Percentiles rank a stretch among this genome's conserved stretches.
These are phyloP conservation scores for Cenchrus fungigraminus DNA, from an alignment of 176 grass and related monocot genomes.

Conservation along the genomic window DNA sequence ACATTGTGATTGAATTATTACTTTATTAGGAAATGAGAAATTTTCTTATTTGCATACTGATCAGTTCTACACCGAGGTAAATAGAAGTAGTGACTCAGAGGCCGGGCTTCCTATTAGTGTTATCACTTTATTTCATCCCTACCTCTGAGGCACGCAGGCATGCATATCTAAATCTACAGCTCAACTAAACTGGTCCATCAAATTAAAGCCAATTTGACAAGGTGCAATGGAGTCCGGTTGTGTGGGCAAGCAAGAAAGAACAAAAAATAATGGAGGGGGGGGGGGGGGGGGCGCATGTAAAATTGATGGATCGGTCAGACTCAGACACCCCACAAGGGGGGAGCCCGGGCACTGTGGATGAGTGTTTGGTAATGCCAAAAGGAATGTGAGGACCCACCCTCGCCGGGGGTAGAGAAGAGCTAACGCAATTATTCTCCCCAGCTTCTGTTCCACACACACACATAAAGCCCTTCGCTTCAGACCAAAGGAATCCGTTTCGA, in stretches of 20 bases:
- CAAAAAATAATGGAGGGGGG: slow-evolving; percentile 56
- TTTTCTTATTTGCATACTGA: too few relatives aligned
- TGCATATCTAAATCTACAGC: slow-evolving; percentile 39
- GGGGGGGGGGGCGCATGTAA: slow-evolving; percentile 38
- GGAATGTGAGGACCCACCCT: slow-evolving; percentile 48
- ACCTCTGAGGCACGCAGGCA: not conserved
- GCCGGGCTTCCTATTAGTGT: not conserved
- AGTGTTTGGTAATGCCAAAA: slow-evolving; percentile 54
- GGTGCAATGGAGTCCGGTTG: slow-evolving; percentile 43
- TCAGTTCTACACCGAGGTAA: too few relatives aligned
- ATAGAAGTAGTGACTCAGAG: not conserved
- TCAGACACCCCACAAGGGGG: slow-evolving; percentile 16
- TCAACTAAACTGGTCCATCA: slow-evolving; percentile 41
- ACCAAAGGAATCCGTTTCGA: slow-evolving; percentile 50
- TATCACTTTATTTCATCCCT: not conserved
- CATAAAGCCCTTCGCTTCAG: slow-evolving; percentile 38
- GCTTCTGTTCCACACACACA: slow-evolving; percentile 34
- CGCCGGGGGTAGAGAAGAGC: slow-evolving; percentile 28
- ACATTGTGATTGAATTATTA: too few relatives aligned
- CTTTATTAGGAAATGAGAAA: too few relatives aligned
- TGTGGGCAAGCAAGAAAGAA: slow-evolving; percentile 51
- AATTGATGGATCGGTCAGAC: slow-evolving; percentile 35
- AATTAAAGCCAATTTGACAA: slow-evolving; percentile 38
- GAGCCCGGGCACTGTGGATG: not conserved
- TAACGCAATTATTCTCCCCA: slow-evolving; percentile 56